A percentile compares a stretch with the other conserved stretches of the same genome.
Conservation (phyloP, 352 stramenopile genomes). For the Phytophthora kernoviae region DNA sequence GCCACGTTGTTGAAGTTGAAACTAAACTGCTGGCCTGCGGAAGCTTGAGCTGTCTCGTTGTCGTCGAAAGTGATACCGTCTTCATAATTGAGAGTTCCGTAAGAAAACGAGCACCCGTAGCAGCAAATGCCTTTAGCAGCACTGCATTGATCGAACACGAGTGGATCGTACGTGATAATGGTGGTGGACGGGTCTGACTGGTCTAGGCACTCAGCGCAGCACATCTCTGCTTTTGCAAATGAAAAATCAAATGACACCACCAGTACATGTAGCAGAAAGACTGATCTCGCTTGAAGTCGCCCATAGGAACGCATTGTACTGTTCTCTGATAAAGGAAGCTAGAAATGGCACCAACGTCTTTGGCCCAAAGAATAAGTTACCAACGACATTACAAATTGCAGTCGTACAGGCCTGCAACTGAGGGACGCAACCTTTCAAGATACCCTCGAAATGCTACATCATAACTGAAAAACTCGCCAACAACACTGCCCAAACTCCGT, state of each 20-base stretch:
- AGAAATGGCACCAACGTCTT: no score
- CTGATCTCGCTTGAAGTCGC: neutral
- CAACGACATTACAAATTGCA: no score
- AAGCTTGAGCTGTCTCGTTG: constrained; percentile 30
- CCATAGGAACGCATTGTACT: neutral
- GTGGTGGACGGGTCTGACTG: constrained; percentile 39
- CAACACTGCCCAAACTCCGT: no score
- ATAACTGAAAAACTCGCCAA: no score
- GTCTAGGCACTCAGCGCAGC: constrained; percentile 48
- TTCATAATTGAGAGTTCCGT: constrained; percentile 39
- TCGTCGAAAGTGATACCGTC: constrained; percentile 43
- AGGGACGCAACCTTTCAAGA: no score
- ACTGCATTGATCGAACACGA: constrained; percentile 49
- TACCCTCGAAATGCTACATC: no score
- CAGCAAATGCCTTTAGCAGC: constrained; percentile 50
- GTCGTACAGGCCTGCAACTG: neutral
- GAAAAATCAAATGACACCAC: neutral
- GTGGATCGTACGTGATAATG: constrained; percentile 49
- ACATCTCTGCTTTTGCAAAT: constrained; percentile 11
- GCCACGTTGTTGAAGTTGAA: constrained; percentile 38
- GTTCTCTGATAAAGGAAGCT: neutral
- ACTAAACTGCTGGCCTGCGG: constrained; percentile 32
- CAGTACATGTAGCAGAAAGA: no score
- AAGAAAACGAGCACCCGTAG: constrained; percentile 48
- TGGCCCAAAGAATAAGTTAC: no score